These are phyloP conservation scores for Fusarium incarnatum DNA, from an alignment of 2,329 filamentous ascomycete genomes.

Conservation along the genomic window DNA sequence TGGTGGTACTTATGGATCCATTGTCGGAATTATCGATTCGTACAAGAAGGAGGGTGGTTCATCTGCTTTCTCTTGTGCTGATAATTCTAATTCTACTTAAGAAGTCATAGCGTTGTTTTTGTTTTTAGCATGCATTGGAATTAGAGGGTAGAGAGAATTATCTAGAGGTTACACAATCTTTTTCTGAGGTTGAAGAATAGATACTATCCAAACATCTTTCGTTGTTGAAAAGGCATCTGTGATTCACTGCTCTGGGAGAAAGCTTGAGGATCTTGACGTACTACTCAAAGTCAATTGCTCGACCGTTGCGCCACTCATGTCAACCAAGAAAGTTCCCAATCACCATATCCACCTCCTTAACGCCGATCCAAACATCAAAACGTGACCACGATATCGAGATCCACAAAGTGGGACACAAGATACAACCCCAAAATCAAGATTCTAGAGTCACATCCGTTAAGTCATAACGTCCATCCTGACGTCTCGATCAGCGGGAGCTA, in stretches of 20 bases:
- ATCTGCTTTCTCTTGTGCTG: constrained; percentile 56
- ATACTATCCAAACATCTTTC: neutral
- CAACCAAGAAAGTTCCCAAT: too few species aligned
- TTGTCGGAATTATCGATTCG: constrained; percentile 51
- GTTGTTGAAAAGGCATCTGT: too few species aligned
- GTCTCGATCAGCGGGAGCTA: constrained; percentile 11
- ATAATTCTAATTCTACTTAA: constrained; percentile 54
- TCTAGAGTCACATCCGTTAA: neutral
- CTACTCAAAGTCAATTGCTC: neutral
- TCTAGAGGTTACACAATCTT: constrained; percentile 1
- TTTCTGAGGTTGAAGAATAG: constrained; percentile 4
- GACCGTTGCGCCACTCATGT: neutral
- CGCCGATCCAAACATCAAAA: neutral
- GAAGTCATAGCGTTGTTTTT: constrained; percentile 1
- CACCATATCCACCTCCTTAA: too few species aligned
- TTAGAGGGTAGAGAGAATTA: constrained; percentile 3
- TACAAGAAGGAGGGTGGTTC: constrained; percentile 53
- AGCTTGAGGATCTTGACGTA: neutral
- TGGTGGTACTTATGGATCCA: constrained; percentile 58
- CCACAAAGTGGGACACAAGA: neutral
- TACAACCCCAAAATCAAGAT: constrained; percentile 1
- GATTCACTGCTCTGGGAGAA: too few species aligned
- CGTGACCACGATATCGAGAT: neutral
- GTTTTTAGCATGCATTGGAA: constrained; percentile 1
- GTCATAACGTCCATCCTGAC: constrained; percentile 5